Base-by-base conservation (phyloP, 1,284 basidiomycete species). In the Ustilago hordei region DNA sequence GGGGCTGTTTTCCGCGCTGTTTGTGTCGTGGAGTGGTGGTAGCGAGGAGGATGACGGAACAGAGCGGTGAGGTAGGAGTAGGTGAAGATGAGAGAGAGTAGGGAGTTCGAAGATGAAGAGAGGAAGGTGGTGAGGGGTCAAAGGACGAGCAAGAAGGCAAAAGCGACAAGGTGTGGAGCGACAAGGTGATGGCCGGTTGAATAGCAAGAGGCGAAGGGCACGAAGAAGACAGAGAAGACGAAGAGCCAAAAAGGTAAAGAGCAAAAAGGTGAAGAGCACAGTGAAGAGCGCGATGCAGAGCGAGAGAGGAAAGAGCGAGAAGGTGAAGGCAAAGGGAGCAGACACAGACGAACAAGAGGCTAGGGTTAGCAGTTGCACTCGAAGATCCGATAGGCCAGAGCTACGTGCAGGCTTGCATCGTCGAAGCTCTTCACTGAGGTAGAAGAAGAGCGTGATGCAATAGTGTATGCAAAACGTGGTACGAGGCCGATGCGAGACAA, bases 1-100 rank as follows among this genome's bases (percentile, higher is more conserved):
- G 6, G 75, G 69, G 39, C 78, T 80, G 57, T 62, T 77, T 17
- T 78, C 61, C 23, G 71, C 75, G 19, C 78, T 80, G 62, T 32
- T 38, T 28, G 36, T 45, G 23, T 28, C 23, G 36, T 8, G 43
- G 35, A 53, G 28, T 45, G 28, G 17, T 23, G 19, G 19, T 45
- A 23, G 13, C 7, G 28, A 38, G 23, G 23, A 3, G 23, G 23
- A 28, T 3, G 23, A 3, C 23, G 23, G 23, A 28, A 28, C 23
- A 28, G 23, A 28, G 23, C 23, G 8, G 13, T 11, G 2, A 41
- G 17, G 23, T 41, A 17, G 7, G 38, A 19, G 43, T 45, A 17
- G 43, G 43, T 11, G 43, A 45, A 19, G 7, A 45, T 15, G n/a
- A 19, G n/a, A 45, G 43, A 45, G n/a, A 19, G 17, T 19, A 17